Evolutionary conservation across 257 asterid genomes (phyloP), one percentile per base, ranked within the genome.

Genomic region (Knoxia roxburghii): DNA sequence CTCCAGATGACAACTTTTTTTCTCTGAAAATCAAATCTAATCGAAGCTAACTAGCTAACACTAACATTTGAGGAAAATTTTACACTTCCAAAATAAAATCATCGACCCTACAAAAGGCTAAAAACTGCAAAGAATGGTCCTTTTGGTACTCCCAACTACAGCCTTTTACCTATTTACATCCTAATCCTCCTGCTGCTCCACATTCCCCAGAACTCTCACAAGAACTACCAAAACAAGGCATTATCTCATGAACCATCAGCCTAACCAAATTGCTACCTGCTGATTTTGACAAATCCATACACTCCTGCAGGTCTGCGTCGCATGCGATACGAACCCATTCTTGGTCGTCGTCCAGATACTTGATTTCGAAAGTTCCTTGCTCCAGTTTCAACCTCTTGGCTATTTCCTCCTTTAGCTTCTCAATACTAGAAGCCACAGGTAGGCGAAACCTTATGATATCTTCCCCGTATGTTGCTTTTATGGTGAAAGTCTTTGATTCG

Each of bases 251-350:
- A 37, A 91, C 86, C 76, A 84, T 60, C 63, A 91, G 73, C 75
- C 96, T 85, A 62, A 86, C 79, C 56, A 87, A 73, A 64, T 72
- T 84, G 63, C 83, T 68, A 4, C 95, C 84, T 1, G 95, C 79
- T 27, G 83, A 80, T 53, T 69, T 77, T 5, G 83, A 83, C 45
- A 89, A 32, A 57, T 89, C 95, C 1, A 87, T 6, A 66, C 96
- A 84, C 60, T 89, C 96, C 68, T 76, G 88, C 55, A 91, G 71
- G 68, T 91, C 98, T 2, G 87, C 87, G 48, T 91, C 91, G 43
- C 93, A 87, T 0, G 78, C 83, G 1, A 92, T 86, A 10, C 85
- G 77, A 41, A 92, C 97, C 98, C 97, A 92, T 71, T 92, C 98
- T 0, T 83, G 91, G 55, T 89, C 98, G 53, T 89, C 96, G 27